A percentile compares a stretch with the other conserved stretches of the same genome.
Evolutionary conservation across 2,329 filamentous ascomycete genomes (phyloP).

Genomic region (Fusarium sambucinum): DNA sequence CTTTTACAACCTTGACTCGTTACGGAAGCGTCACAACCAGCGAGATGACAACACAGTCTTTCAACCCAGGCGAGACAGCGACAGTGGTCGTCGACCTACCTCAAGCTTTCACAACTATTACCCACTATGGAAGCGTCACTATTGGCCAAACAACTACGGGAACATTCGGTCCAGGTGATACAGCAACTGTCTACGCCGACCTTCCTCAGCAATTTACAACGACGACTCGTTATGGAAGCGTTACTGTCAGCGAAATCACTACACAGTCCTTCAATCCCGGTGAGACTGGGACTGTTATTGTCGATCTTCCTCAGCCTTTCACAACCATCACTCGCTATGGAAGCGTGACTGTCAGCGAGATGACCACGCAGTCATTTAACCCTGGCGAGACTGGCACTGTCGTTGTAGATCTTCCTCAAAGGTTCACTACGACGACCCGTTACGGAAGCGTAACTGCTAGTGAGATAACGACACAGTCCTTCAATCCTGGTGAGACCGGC

Average conservation of each 20-base stretch:
- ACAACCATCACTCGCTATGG: not conserved
- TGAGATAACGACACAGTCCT: not conserved
- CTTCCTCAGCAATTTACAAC: not conserved
- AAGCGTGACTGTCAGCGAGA: not conserved
- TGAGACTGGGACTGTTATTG: not conserved
- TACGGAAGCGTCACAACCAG: not conserved
- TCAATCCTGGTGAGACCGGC: rapidly evolving
- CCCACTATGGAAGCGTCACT: not conserved
- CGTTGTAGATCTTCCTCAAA: not conserved
- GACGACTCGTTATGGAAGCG: not conserved
- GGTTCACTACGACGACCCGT: not conserved
- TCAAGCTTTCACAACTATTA: not conserved
- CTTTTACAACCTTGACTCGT: not conserved
- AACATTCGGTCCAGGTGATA: not conserved
- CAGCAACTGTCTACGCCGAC: not conserved
- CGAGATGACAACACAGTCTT: not conserved
- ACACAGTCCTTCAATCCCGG: not conserved
- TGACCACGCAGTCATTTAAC: not conserved
- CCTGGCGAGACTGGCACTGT: not conserved
- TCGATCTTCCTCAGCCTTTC: conserved; percentile 8
- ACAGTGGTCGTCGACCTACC: not conserved
- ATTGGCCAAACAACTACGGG: not conserved
- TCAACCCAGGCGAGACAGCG: not conserved
- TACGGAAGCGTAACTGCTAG: not conserved
- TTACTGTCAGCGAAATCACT: not conserved